These are phyloP conservation scores for Sideroxylon spinosum DNA, from an alignment of 179 eudicot species.

Conservation along the genomic window DNA sequence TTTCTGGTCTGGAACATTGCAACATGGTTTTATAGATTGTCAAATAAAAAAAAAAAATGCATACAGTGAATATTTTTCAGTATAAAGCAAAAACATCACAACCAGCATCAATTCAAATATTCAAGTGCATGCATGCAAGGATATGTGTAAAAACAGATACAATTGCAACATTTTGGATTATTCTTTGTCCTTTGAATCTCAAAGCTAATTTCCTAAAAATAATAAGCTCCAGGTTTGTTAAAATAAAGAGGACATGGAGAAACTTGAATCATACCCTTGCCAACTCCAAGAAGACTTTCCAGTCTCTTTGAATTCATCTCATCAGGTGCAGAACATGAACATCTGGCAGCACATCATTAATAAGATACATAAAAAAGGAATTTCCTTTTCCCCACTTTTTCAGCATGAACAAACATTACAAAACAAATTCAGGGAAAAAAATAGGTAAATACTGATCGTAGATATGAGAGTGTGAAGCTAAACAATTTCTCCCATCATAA, in stretches of 20 bases:
- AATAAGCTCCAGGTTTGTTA: background rate
- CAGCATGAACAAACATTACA: background rate
- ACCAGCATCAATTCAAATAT: background rate
- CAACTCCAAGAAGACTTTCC: constrained; percentile 36
- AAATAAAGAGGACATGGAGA: constrained; percentile 17
- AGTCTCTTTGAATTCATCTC: constrained; percentile 56
- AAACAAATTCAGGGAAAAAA: background rate
- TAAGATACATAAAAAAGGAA: background rate
- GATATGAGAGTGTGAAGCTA: background rate
- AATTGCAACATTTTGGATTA: too few species aligned
- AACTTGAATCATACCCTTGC: constrained; percentile 49
- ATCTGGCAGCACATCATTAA: constrained; percentile 38
- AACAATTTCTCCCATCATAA: background rate
- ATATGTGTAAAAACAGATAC: too few species aligned
- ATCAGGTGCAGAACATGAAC: constrained; percentile 66
- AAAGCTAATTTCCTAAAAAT: background rate
- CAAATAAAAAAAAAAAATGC: too few species aligned
- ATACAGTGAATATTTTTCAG: background rate
- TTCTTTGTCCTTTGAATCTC: background rate
- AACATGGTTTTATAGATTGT: too few species aligned
- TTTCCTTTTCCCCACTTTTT: too few species aligned
- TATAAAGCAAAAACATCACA: background rate
- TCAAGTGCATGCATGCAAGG: background rate
- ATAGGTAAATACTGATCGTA: background rate
- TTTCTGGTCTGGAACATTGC: background rate